These are phyloP conservation scores for Xylariaceae sp. DNA, from an alignment of 2,329 filamentous ascomycete species.

Conservation along the genomic window DNA sequence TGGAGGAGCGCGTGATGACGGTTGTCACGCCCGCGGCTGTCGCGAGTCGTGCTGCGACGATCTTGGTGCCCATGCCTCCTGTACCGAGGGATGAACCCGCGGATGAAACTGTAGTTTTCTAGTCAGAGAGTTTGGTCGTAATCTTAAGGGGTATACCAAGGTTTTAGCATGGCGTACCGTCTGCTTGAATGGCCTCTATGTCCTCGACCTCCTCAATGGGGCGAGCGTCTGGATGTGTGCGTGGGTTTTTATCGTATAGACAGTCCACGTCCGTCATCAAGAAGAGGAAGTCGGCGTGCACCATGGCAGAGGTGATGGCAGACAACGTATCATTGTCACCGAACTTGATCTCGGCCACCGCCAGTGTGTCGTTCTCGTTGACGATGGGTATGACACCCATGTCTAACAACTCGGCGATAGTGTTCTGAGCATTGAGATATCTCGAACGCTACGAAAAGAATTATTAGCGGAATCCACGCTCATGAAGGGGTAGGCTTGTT, in stretches of 20 bases:
- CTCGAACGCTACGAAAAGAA: constrained; percentile 60
- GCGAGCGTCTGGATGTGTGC: constrained; percentile 75
- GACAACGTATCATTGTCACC: constrained; percentile 97
- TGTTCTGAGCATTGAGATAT: constrained; percentile 96
- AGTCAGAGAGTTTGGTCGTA: not conserved
- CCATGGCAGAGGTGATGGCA: constrained; percentile 94
- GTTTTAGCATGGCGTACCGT: constrained; percentile 47
- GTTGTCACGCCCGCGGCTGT: constrained; percentile 94
- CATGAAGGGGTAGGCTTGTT: not conserved
- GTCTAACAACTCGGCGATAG: constrained; percentile 79
- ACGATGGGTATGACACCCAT: constrained; percentile 98
- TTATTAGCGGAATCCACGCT: constrained; percentile 9
- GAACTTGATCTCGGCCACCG: constrained; percentile 98
- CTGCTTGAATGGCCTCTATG: constrained; percentile 73
- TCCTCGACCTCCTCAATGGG: constrained; percentile 91
- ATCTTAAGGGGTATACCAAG: not conserved
- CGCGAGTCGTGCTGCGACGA: constrained; percentile 83
- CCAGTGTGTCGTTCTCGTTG: constrained; percentile 96
- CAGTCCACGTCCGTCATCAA: constrained; percentile 99
- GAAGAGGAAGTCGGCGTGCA: constrained; percentile 93
- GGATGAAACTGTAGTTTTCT: constrained; percentile 59
- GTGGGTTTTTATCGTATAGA: constrained; percentile 91
- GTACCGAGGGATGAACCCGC: constrained; percentile 86
- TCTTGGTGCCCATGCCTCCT: constrained; percentile 96
- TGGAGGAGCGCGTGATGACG: constrained; percentile 89